Evolutionary conservation across 441 rosid genomes (phyloP).

Genomic region (Cnidoscolus chayamansa): DNA sequence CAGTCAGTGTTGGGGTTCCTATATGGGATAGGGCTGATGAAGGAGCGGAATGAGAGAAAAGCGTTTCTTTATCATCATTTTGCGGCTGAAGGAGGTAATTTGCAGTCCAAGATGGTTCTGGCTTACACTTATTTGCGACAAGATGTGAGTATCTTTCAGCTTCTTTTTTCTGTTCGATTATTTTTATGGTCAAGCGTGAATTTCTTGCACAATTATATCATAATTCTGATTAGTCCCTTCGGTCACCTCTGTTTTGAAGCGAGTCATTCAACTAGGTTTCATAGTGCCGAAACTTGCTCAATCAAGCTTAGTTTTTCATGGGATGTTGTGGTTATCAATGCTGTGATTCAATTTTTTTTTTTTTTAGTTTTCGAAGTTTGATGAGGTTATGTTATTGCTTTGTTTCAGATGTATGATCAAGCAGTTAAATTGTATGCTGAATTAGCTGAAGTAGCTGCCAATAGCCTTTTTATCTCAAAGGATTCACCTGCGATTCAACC

Average conservation of each 20-base stretch:
- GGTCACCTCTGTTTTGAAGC: not conserved
- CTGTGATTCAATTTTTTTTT: not conserved
- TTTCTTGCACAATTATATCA: not conserved
- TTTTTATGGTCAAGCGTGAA: no score
- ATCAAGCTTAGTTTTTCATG: not conserved
- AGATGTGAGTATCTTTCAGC: conserved; percentile 51
- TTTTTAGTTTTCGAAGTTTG: no score
- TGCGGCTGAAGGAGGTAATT: conserved; percentile 66
- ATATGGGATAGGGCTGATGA: conserved; percentile 68
- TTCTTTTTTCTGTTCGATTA: no score
- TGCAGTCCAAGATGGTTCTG: conserved; percentile 92
- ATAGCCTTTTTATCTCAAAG: conserved; percentile 86
- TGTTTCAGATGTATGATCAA: conserved; percentile 71
- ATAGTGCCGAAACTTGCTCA: not conserved
- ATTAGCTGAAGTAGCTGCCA: conserved; percentile 89
- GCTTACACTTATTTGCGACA: conserved; percentile 87
- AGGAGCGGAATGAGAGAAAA: conserved; percentile 65
- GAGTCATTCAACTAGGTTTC: not conserved
- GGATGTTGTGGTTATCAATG: not conserved
- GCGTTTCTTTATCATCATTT: conserved; percentile 74
- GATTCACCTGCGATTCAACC: conserved; percentile 89
- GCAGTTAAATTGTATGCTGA: conserved; percentile 81
- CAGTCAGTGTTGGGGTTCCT: conserved; percentile 72
- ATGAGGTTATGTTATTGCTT: not conserved
- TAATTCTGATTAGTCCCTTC: not conserved